Base-by-base conservation (phyloP, 2,329 filamentous ascomycete genomes). In the Claviceps sp. region DNA sequence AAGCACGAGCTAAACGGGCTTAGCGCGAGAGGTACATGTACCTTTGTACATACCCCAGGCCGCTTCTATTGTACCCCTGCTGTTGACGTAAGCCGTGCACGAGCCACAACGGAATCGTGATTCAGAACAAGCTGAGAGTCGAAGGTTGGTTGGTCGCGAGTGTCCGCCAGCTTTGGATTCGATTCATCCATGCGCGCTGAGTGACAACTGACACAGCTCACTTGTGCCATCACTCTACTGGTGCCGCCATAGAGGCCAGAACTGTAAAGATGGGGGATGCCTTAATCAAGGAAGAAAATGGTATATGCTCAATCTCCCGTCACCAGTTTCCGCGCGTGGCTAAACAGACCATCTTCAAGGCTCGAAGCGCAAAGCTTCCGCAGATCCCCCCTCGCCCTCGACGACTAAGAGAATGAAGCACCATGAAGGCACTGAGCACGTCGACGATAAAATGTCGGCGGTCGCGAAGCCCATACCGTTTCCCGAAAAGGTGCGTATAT, bases 391-490 rank as follows among this genome's bases (percentile, higher is more conserved):
- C 52, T 82, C 79, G 49, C 75, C 79, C 20, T 75, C 76, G 48
- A 77, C 79, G 48, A 67, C 74, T 18, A 90, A 90, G 68, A 78
- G 85, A 59, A 64, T 80, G 42, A 85, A 85, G 67, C 72, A 75
- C 36, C 63, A 66, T 18, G 57, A 57, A 13, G 59, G 62, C 34
- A 55, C 55, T 16, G 64, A 66, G 13, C 48, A 60, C 13, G 47
- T 55, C 8, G 57, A 57, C 8, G 61, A 75, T 16, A 78, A 78
- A 61, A 77, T 76, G 54, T 66, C 70, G 18, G 53, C 52, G 5
- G 67, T 66, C 6, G 74, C 77, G 58, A 82, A 82, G 59, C 79
- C 82, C 18, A 88, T 94, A 38, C 87, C 87, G 1, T 96, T 93
- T 61, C 89, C 89, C 1, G 89, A 95, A 69, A 96, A 94, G 76